phyloP scores from a whole-genome alignment of 768 basidiomycete species.

The Naganishia vaughanmartiniae region DNA sequence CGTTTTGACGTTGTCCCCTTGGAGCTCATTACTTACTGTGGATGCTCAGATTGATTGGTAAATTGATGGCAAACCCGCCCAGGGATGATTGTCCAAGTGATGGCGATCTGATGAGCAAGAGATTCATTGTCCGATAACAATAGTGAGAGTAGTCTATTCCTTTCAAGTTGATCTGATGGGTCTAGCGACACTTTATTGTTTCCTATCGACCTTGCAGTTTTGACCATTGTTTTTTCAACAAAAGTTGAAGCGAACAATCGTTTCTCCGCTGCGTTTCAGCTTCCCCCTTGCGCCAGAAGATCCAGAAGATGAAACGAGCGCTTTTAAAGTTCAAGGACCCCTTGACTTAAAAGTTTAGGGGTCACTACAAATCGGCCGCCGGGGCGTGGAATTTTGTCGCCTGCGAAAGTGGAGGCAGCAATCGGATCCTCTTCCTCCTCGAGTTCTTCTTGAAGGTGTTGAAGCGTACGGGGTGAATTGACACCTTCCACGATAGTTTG shows the following conservation, averaged over 20 bases:
- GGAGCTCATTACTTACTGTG: neutral
- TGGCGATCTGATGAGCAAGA: neutral
- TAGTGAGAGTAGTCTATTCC: neutral
- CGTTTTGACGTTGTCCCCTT: neutral
- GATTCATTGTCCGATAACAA: neutral
- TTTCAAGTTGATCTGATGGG: neutral
- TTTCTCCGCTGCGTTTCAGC: slow-evolving; percentile 1
- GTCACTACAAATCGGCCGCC: neutral
- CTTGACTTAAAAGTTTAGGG: neutral
- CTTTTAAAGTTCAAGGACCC: neutral
- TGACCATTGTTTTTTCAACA: slow-evolving; percentile 1
- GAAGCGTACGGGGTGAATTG: no score
- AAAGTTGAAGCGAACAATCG: neutral
- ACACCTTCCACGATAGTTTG: neutral
- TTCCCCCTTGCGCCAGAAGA: neutral
- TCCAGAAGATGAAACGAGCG: neutral
- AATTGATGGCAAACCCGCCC: neutral
- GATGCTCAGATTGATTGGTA: neutral
- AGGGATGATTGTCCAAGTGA: slow-evolving; percentile 13
- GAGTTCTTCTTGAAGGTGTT: neutral
- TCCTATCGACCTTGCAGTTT: neutral
- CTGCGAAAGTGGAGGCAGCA: slow-evolving; percentile 10
- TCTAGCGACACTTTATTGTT: neutral
- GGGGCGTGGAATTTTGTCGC: slow-evolving; percentile 9
- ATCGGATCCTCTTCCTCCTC: slow-evolving; percentile 5